These are phyloP conservation scores for Cicer arietinum DNA, from an alignment of 306 rosid genomes.

Conservation along the genomic window DNA sequence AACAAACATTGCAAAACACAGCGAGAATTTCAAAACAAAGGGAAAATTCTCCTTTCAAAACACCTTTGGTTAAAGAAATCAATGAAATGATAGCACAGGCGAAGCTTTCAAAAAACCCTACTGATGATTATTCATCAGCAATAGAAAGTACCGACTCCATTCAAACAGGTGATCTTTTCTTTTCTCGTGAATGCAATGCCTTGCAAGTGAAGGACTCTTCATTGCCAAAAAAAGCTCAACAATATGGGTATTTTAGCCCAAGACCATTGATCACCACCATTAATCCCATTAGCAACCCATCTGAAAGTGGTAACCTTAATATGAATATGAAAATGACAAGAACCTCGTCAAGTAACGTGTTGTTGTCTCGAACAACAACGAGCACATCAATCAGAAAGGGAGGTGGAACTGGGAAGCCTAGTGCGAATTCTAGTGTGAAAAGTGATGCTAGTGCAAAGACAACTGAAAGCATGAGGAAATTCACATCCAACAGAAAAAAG, in stretches of 20 bases:
- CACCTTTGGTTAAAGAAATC: conserved; percentile 63
- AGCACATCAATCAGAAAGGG: conserved; percentile 52
- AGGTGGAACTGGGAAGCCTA: conserved; percentile 48
- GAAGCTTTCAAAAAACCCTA: conserved; percentile 47
- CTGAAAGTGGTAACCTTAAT: conserved; percentile 33
- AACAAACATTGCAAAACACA: conserved; percentile 42
- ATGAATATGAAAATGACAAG: conserved; percentile 42
- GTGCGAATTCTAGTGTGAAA: conserved; percentile 49
- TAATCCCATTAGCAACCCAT: conserved; percentile 40
- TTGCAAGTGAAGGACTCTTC: conserved; percentile 43
- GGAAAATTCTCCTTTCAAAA: conserved; percentile 46
- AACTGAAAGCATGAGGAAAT: conserved; percentile 62
- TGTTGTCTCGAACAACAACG: conserved; percentile 49
- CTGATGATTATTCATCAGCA: conserved; percentile 23
- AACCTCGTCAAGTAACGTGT: conserved; percentile 39
- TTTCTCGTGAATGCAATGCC: conserved; percentile 65
- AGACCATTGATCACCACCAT: conserved; percentile 39
- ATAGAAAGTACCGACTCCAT: conserved; percentile 65
- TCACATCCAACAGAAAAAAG: conserved; percentile 60
- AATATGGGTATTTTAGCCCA: conserved; percentile 42
- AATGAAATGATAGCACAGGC: conserved; percentile 69
- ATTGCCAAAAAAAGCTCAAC: conserved; percentile 44
- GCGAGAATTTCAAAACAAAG: conserved; percentile 45
- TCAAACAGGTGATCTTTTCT: conserved; percentile 81
- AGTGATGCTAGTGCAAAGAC: conserved; percentile 64